Conservation (phyloP, 192 early-diverging fungal genomes). For the Backusella tuberculispora region DNA sequence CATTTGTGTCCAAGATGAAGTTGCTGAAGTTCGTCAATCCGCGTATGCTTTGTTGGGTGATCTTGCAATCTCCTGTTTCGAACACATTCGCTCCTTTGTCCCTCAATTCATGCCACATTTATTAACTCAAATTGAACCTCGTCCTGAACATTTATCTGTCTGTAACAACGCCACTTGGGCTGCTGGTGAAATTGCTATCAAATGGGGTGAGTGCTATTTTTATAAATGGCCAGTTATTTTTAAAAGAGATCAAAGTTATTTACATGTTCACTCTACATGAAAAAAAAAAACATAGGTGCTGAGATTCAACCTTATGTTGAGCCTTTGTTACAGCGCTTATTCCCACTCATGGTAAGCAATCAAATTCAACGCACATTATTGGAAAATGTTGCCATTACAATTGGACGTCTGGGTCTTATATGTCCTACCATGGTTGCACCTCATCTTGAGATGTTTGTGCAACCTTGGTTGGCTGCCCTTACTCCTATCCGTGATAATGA, state of each 20-base stretch:
- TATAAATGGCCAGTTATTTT: background rate
- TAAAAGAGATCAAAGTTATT: background rate
- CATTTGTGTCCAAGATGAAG: constrained; percentile 75
- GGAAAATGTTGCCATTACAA: constrained; percentile 97
- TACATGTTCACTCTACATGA: background rate
- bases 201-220: constrained; percentile 55
- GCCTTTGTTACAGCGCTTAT: constrained; percentile 82
- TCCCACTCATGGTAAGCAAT: constrained; percentile 75
- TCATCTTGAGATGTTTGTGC: constrained; percentile 81
- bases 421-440: constrained; percentile 84
- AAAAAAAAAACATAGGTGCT: constrained; percentile 44
- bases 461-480: constrained; percentile 83
- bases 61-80: constrained; percentile 90
- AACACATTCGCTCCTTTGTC: constrained; percentile 80
- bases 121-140: constrained; percentile 72
- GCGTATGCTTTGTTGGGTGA: constrained; percentile 97
- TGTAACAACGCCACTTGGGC: constrained; percentile 99
- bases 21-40: constrained; percentile 87
- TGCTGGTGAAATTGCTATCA: constrained; percentile 93
- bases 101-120: constrained; percentile 80
- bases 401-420: constrained; percentile 94
- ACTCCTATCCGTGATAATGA: constrained; percentile 88
- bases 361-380: constrained; percentile 74
- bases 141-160: constrained; percentile 78
- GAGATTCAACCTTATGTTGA: constrained; percentile 84